Evolutionary conservation across 1,284 basidiomycete genomes (phyloP), one percentile per base, ranked within the genome.

Genomic region (Neotropicomus parvogracilis): DNA sequence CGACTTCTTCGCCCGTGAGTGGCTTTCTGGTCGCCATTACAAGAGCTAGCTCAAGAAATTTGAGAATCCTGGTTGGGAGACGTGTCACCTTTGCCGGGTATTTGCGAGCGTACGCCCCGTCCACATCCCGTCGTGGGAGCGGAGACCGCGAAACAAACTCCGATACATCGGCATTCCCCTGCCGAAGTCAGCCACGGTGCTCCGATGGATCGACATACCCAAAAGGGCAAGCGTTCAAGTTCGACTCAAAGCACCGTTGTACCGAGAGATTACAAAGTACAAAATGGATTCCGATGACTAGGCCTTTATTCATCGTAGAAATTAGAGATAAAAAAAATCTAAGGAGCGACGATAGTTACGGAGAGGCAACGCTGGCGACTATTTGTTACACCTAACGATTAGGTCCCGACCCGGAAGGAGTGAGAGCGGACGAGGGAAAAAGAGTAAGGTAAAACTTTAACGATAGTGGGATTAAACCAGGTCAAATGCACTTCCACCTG

Each of bases 401-500:
- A 50, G 24, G 39, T 19, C 44, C 39, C 26, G 14, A 28, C 16
- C 10, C 10, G 35, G 49, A 13, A n/a, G 19, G 38, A 38, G 36
- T 12, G 38, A 21, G 12, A 28, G 36, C 0, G 20, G 26, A 46
- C 4, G 16, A 35, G 3, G 14, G 4, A 17, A 17, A 36, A 35
- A 41, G 21, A 8, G 28, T 11, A 19, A 38, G 26, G 16, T 9
- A 13, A 39, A 26, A 39, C 9, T 35, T 44, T 43, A 40, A 47
- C 13, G 27, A 28, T 20, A 21, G 26, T 36, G 0, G n/a, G 33
- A 44, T 69, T 67, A 81, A 33, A 80, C 73, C 38, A 66, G 55
- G 36, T 74, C 64, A 59, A 81, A 83, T 1, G 81, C 76, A 53
- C 68, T 74, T 35, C 80, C 81, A n/a, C 81, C 82, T 0, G 81